Percentiles rank a stretch among this genome's conserved stretches.
phyloP scores from a whole-genome alignment of 1,139 yeast species.

The Hemisphaericaspora subhashii region DNA sequence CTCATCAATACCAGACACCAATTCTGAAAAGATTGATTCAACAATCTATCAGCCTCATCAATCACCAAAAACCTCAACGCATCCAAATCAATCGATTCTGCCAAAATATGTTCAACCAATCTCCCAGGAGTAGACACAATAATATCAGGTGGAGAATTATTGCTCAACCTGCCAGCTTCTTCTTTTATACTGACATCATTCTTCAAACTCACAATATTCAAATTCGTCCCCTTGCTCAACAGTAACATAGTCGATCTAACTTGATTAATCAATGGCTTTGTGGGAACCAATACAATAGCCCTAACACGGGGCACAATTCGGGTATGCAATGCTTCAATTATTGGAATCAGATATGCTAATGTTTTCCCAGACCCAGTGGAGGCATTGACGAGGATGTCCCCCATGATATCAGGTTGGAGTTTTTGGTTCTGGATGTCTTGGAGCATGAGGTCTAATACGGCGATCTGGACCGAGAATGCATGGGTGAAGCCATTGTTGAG shows the following conservation, averaged over 20 bases:
- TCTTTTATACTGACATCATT: conserved; percentile 61
- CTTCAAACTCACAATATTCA: conserved; percentile 60
- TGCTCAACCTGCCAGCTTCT: conserved; percentile 54
- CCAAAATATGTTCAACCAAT: conserved; percentile 77
- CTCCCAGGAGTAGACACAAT: conserved; percentile 90
- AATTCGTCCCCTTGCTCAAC: conserved; percentile 65
- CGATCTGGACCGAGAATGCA: conserved; percentile 80
- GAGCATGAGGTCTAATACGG: conserved; percentile 59
- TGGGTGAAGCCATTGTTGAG: conserved; percentile 40
- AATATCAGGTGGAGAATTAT: conserved; percentile 70
- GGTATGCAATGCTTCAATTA: conserved; percentile 62
- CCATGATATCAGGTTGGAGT: conserved; percentile 59
- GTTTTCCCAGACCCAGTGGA: conserved; percentile 98
- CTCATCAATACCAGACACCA: conserved; percentile 77
- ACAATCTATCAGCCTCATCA: conserved; percentile 92
- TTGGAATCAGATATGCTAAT: conserved; percentile 82
- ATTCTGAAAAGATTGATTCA: conserved; percentile 89
- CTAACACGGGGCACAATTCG: conserved; percentile 74
- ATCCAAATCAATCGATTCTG: conserved; percentile 38
- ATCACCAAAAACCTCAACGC: conserved; percentile 70
- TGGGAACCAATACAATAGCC: conserved; percentile 83
- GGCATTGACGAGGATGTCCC: conserved; percentile 87
- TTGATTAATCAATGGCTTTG: conserved; percentile 83
- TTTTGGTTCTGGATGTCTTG: conserved; percentile 45
- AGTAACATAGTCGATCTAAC: conserved; percentile 65